Evolutionary conservation across 2,329 filamentous ascomycete genomes (phyloP).

Genomic region (Fusarium solani-melongenae): DNA sequence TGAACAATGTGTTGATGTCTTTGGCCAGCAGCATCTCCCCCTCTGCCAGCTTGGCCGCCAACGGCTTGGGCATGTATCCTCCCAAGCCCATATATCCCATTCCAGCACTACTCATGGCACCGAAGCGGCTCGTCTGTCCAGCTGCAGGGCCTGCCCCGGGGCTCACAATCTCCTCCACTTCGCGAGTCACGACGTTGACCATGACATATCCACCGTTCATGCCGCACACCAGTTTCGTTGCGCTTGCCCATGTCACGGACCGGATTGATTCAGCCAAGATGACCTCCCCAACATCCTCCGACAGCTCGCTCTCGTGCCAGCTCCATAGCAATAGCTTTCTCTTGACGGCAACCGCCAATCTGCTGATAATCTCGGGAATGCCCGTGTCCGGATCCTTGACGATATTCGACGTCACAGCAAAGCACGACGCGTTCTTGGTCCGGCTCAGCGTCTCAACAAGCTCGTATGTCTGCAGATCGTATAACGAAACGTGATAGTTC

Average conservation of each 20-base stretch:
- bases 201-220: conserved; percentile 93
- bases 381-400: conserved; percentile 88
- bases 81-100: conserved; percentile 98
- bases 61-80: conserved; percentile 88
- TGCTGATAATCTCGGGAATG: conserved; percentile 92
- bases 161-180: conserved; percentile 81
- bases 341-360: conserved; percentile 93
- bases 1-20: conserved; percentile 95
- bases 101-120: conserved; percentile 82
- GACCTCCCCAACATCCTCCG: conserved; percentile 78
- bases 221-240: conserved; percentile 87
- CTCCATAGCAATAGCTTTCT: conserved; percentile 89
- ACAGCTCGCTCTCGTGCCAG: conserved; percentile 95
- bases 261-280: conserved; percentile 85
- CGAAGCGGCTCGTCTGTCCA: conserved; percentile 78
- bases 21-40: conserved; percentile 94
- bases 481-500: conserved; percentile 87
- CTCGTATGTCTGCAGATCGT: conserved; percentile 88
- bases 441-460: conserved; percentile 81
- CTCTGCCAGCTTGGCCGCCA: conserved; percentile 84
- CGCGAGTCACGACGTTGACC: conserved; percentile 81
- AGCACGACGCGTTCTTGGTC: conserved; percentile 89
- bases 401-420: conserved; percentile 95
- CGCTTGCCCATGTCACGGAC: conserved; percentile 90
- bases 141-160: conserved; percentile 75